These are phyloP conservation scores for Aspergillus sp. DNA, from an alignment of 2,329 filamentous ascomycete species.

Conservation along the genomic window DNA sequence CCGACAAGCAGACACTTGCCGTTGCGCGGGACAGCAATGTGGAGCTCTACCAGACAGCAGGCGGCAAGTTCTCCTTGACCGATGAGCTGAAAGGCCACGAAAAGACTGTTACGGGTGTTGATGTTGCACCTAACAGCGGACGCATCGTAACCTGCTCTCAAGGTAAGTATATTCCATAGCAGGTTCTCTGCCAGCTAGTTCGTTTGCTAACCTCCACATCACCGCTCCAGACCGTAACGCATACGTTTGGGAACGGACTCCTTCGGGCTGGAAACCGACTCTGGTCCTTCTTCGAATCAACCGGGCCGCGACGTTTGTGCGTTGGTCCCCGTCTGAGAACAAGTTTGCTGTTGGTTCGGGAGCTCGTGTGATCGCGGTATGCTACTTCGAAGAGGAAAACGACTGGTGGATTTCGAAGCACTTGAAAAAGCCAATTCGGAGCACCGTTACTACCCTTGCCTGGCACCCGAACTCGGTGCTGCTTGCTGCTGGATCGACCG, in stretches of 20 bases:
- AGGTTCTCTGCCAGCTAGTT: not conserved
- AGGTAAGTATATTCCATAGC: conserved; percentile 45
- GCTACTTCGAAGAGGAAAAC: conserved; percentile 98
- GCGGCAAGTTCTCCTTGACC: conserved; percentile 69
- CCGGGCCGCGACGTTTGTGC: conserved; percentile 89
- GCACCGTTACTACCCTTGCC: conserved; percentile 85
- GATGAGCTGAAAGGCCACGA: conserved; percentile 95
- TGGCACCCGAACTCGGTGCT: conserved; percentile 99
- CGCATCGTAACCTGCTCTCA: conserved; percentile 97
- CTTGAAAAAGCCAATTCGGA: conserved; percentile 96
- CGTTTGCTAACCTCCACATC: conserved; percentile 2
- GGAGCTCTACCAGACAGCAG: conserved; percentile 72
- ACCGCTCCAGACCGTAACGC: conserved; percentile 73
- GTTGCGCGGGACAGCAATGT: conserved; percentile 85
- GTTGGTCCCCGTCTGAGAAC: conserved; percentile 92
- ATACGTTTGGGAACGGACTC: conserved; percentile 94
- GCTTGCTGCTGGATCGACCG: conserved; percentile 88
- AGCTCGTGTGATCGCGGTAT: conserved; percentile 88
- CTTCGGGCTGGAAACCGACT: conserved; percentile 89
- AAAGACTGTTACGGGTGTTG: conserved; percentile 91
- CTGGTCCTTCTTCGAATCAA: conserved; percentile 95
- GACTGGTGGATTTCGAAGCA: conserved; percentile 99
- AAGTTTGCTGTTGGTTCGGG: conserved; percentile 98
- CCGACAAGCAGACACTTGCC: conserved; percentile 78
- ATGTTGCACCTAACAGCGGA: conserved; percentile 83